Evolutionary conservation across 139 green algal species (phyloP), one percentile per base, ranked within the genome.

Genomic region (Axilococcus clingmanii): DNA sequence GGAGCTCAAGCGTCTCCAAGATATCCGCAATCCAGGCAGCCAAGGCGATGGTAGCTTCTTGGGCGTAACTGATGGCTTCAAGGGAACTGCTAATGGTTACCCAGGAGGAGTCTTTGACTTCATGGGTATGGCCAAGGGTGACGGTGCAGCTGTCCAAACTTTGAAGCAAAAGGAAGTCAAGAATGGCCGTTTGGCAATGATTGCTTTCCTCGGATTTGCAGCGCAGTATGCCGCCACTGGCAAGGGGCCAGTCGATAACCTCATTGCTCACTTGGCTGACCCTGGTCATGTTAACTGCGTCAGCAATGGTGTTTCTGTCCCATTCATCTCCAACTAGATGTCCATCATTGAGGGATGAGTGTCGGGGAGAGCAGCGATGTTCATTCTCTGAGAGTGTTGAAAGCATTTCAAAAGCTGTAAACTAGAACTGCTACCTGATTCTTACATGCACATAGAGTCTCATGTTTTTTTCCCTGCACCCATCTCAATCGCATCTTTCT

Each of bases 101-200:
- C 59, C 67, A 55, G 80, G 81, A 56, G 76, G 79, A 53, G 74
- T 68, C 48, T 94, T 94, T 34, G 81, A 94, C 74, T 65, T 66
- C 55, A 67, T 94, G 46, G 85, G 85, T 54, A 61, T 94, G 49
- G 71, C 71, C 47, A 66, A 78, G 37, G 80, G 78, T 51, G 37
- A 68, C 48, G 48, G 63, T 11, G 53, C 48, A 24, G 34, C 72
- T 19, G 49, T 66, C 61, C 66, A 81, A 59, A 60, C 74, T 40
- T 79, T 85, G 68, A 85, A 94, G 75, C 31, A 72, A 40, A 89
- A 89, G 55, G 87, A 96, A 71, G 76, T 95, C 69, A 85, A 83
- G 63, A 95, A 95, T 69, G 87, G 81, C 44, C 79, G 86, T 57
- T 69, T 95, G 19, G 84, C 84, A 36, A 87, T 93, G 83, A 3